Evolutionary conservation across 2,329 filamentous ascomycete genomes (phyloP), one percentile per base, ranked within the genome.

Genomic region (Colletotrichum theobromicola): DNA sequence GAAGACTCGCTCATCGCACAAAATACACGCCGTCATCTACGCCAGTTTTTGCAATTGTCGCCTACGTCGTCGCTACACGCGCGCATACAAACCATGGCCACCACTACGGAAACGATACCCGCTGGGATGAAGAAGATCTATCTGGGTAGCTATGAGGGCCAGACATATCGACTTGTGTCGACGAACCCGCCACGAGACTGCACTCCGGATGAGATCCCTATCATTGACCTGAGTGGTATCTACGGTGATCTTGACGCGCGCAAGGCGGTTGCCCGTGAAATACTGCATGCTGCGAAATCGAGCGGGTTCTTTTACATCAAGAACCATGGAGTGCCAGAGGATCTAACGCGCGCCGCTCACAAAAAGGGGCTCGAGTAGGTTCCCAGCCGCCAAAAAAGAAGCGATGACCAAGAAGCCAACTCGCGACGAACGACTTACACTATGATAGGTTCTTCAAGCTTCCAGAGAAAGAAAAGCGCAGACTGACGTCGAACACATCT

Each of bases 301-400:
- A 87, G 82, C 0, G 87, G 87, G 1, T 88, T 88, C 77, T 88
- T 88, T 76, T 88, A 88, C 71, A 81, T 88, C 72, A 84, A 83
- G 74, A 87, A 87, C 55, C 84, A 87, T 77, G 85, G 85, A 0
- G 85, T 87, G 15, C 67, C 81, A 0, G 79, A 83, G 34, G 78
- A 81, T 34, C 77, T 76, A 6, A 84, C 83, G 15, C 70, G 76
- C 3, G 70, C 70, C 2, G 73, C 78, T 2, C 73, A 76, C 68
- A 30, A 64, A 32, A 75, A 76, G 67, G 77, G 77, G 16, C 67
- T 82, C 70, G 70, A 69, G 69, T 7, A 83, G 81, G 76, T 21
- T 21, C 18, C 9, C 30, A 16, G 55, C 16, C 55, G n/a, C 16
- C 16, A 58, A 58, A 58, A n/a, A 58, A 5, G 21, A 13, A 21